A percentile compares a stretch with the other conserved stretches of the same genome.
Evolutionary conservation across 345 rosid species (phyloP).

Genomic region (Bruguiera parviflora): DNA sequence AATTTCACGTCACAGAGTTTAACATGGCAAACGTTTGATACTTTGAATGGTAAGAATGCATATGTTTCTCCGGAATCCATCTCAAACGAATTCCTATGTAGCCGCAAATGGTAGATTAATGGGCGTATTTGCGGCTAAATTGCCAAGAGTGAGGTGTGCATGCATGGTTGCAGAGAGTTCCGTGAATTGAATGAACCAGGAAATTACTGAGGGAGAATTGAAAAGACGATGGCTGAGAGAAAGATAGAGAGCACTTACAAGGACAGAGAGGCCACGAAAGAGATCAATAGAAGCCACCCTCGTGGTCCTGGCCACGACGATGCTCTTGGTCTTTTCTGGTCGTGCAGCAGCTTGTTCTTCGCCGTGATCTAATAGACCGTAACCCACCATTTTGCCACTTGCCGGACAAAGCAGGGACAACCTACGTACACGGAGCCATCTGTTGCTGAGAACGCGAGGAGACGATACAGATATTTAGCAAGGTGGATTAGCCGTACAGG

Average conservation of each 20-base stretch:
- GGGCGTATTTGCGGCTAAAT: no score
- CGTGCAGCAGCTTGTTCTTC: not conserved
- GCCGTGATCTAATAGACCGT: not conserved
- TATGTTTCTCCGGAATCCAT: no score
- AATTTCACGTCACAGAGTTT: no score
- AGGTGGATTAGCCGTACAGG: not conserved
- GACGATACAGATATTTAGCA: not conserved
- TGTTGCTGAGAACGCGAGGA: not conserved
- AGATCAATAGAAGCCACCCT: not conserved
- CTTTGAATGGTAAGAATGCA: no score
- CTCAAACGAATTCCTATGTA: no score
- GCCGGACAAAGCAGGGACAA: no score
- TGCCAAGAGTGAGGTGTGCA: no score
- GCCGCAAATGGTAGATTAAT: no score
- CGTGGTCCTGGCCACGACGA: not conserved
- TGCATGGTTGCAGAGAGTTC: no score
- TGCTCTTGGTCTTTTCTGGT: not conserved
- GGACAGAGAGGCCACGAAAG: constrained; percentile 1
- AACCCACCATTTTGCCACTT: not conserved
- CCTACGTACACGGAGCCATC: not conserved
- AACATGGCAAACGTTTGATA: no score
- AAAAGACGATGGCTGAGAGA: not conserved
- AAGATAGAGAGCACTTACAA: not conserved
- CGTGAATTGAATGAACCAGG: not conserved
- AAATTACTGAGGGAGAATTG: not conserved